Evolutionary conservation across 106 monocot species (phyloP), one percentile per base, ranked within the genome.

Genomic region (Triglochin maritima): DNA sequence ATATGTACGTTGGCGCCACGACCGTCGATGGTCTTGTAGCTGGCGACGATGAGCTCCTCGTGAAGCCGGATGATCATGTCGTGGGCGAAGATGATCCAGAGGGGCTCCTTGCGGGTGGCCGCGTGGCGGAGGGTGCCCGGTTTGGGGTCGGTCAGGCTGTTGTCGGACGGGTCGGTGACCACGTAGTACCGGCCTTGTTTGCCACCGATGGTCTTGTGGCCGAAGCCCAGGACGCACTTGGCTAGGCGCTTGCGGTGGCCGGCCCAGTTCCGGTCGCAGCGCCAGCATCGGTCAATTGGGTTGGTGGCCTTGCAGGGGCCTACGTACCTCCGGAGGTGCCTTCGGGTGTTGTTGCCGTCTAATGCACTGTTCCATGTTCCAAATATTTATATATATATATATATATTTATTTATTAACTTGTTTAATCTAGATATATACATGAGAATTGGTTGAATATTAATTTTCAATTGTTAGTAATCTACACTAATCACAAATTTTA

Each of bases 21-120:
- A 3, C 78, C 86, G 58, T 89, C 89, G 74, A 89, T 81, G 71
- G 86, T 89, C 76, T 83, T 90, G 74, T 78, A n/a, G 79, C 75
- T 80, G 51, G 74, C 71, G 17, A 90, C 59, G 4, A 90, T 70
- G 6, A 90, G 83, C 81, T 90, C 90, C 62, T 86, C 69, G 46
- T 13, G 13, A 47, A 86, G 79, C 0, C 15, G 14, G 70, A 90
- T 90, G 62, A 71, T 47, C 86, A 90, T 90, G 84, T 76, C 75
- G 0, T 59, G 63, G 48, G 73, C 79, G 75, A 90, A 90, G 59
- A 80, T 17, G 75, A 90, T 90, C 90, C 90, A 90, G 14, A 90
- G 77, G 3, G 86, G 86, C 29, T 61, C 44, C 8, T 69, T 56
- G 53, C 79, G 86, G 57, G 81, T 72, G 14, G 65, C 81, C 10